phyloP scores from a whole-genome alignment of 176 grass and related monocot species.

The Calamus simplicifolius region DNA sequence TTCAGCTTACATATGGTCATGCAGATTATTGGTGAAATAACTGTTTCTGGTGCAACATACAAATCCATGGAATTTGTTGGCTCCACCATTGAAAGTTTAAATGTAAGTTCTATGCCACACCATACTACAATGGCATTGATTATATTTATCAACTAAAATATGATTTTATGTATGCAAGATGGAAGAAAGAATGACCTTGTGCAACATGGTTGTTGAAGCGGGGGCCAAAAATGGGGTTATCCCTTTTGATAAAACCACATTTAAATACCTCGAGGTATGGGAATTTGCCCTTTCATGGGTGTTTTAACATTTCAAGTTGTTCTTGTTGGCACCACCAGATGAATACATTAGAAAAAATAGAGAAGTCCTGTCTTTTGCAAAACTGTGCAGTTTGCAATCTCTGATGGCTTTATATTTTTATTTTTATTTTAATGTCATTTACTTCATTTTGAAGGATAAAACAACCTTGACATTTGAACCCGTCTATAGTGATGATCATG shows the following conservation, averaged over 20 bases:
- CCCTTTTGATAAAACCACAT: constrained; percentile 75
- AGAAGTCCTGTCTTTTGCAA: too few relatives aligned
- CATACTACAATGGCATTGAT: constrained; percentile 6
- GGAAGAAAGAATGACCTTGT: constrained; percentile 94
- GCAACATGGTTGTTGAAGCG: constrained; percentile 95
- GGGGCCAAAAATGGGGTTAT: constrained; percentile 87
- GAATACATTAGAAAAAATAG: too few relatives aligned
- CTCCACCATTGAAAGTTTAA: constrained; percentile 62
- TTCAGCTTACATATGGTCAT: constrained; percentile 3
- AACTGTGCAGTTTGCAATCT: too few relatives aligned
- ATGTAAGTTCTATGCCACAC: constrained; percentile 31
- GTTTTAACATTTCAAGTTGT: not conserved
- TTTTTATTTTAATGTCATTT: not conserved
- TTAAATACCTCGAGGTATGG: constrained; percentile 83
- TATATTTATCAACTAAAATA: constrained; percentile 6
- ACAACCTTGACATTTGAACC: constrained; percentile 56
- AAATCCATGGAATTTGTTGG: constrained; percentile 88
- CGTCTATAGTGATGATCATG: constrained; percentile 70
- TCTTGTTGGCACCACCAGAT: not conserved
- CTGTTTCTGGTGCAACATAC: constrained; percentile 89
- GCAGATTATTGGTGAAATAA: constrained; percentile 87
- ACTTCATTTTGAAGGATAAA: constrained; percentile 46
- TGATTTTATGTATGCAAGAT: constrained; percentile 39
- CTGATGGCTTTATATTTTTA: not conserved
- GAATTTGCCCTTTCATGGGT: not conserved